A percentile compares a stretch with the other conserved stretches of the same genome.
Evolutionary conservation across 805 yeast species (phyloP).

Genomic region (Wickerhamiella lipophila): DNA sequence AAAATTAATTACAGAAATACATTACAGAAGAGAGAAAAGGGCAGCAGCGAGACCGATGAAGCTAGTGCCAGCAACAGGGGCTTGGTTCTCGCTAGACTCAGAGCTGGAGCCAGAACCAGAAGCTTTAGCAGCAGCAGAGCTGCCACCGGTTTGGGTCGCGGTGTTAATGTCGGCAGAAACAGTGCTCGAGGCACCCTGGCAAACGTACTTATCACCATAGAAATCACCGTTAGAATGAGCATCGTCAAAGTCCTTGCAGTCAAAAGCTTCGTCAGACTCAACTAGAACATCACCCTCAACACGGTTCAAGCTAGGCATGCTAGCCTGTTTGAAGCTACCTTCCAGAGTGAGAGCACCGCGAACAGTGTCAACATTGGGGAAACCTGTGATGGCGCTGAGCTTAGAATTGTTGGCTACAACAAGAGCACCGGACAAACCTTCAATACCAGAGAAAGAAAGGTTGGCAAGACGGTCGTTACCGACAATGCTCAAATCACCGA

Average conservation of each 20-base stretch:
- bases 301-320: constrained; percentile 56
- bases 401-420: constrained; percentile 73
- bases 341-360: constrained; percentile 77
- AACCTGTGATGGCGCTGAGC: constrained; percentile 53
- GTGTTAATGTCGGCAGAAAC: constrained; percentile 17
- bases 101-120: constrained; percentile 7
- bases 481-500: constrained; percentile 71
- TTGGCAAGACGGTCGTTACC: constrained; percentile 61
- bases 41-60: constrained; percentile 19
- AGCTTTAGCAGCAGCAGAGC: constrained; percentile 11
- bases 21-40: constrained; percentile 18
- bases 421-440: constrained; percentile 85
- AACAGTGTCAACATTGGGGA: constrained; percentile 57
- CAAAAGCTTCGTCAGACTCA: constrained; percentile 51
- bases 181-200: constrained; percentile 28
- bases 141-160: constrained; percentile 12
- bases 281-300: constrained; percentile 89
- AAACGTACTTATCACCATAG: constrained; percentile 71
- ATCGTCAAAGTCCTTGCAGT: constrained; percentile 63
- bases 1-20: constrained; percentile 3
- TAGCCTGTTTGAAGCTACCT: constrained; percentile 73
- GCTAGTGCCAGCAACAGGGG: constrained; percentile 12
- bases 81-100: constrained; percentile 8
- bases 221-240: constrained; percentile 69
- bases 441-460: constrained; percentile 56